phyloP scores from a whole-genome alignment of 306 rosid genomes.

The Vigna nakashimae region DNA sequence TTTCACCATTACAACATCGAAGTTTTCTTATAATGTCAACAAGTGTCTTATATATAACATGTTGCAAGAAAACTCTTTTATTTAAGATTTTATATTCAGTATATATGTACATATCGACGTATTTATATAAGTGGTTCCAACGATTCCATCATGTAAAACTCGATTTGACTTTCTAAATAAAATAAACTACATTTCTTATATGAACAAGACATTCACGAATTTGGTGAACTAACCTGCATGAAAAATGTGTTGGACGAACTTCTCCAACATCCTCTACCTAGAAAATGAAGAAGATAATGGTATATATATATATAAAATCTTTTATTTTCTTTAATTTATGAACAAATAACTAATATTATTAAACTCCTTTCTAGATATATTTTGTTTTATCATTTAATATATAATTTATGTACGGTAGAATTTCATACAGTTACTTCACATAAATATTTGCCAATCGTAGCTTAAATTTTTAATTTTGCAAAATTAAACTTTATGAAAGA shows the following conservation, averaged over 20 bases:
- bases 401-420: background rate
- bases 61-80: no score
- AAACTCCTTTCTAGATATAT: no score
- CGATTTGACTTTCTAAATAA: constrained; percentile 27
- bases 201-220: constrained; percentile 5
- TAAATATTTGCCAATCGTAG: background rate
- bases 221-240: constrained; percentile 39
- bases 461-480: no score
- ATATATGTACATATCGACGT: background rate
- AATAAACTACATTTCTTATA: background rate
- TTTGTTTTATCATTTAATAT: background rate
- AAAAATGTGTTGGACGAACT: constrained; percentile 6
- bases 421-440: background rate
- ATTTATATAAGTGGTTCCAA: constrained; percentile 23
- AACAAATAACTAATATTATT: background rate
- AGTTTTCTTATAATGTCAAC: no score
- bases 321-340: background rate
- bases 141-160: constrained; percentile 27
- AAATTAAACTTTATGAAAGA: no score
- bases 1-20: no score
- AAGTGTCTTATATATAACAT: no score
- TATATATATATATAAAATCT: background rate
- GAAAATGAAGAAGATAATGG: background rate
- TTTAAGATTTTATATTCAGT: background rate
- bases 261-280: constrained; percentile 12